Evolutionary conservation across 352 stramenopile genomes (phyloP).

Genomic region (Globisporangium nodosum): DNA sequence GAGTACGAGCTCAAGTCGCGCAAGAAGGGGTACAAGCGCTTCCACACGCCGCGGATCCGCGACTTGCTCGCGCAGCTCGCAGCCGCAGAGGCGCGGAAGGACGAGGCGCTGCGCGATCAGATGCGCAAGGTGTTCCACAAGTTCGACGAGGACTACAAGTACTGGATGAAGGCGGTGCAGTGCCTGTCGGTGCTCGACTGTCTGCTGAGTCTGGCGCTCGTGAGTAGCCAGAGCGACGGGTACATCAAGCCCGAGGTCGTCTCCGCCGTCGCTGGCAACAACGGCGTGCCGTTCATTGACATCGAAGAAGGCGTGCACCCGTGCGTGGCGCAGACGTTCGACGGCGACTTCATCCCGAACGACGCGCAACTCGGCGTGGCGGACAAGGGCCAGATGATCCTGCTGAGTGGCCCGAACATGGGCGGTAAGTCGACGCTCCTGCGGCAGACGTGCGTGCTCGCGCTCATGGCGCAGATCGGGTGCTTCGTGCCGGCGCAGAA

Average conservation of each 20-base stretch:
- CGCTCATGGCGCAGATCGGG: constrained; percentile 98
- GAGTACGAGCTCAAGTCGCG: constrained; percentile 93
- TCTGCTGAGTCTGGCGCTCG: constrained; percentile 91
- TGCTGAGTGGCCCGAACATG: constrained; percentile 98
- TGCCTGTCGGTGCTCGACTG: constrained; percentile 94
- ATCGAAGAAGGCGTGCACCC: constrained; percentile 94
- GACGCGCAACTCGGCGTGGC: constrained; percentile 88
- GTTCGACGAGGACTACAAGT: constrained; percentile 92
- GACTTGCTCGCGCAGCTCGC: constrained; percentile 69
- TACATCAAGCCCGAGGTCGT: constrained; percentile 92
- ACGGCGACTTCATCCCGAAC: constrained; percentile 96
- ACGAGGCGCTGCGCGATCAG: constrained; percentile 84
- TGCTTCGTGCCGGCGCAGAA: constrained; percentile 97
- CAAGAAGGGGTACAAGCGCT: constrained; percentile 92
- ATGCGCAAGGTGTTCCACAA: constrained; percentile 93
- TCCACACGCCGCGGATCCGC: constrained; percentile 87
- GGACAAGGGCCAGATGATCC: constrained; percentile 66
- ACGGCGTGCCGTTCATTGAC: constrained; percentile 69
- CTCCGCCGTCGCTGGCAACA: constrained; percentile 42
- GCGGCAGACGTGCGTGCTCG: constrained; percentile 96
- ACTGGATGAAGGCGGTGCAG: constrained; percentile 92
- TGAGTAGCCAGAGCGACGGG: constrained; percentile 90
- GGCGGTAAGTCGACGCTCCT: constrained; percentile 98
- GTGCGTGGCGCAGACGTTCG: constrained; percentile 85
- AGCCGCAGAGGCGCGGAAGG: constrained; percentile 72